Base-by-base conservation (phyloP, 768 basidiomycete species). In the Vishniacozyma victoriae region DNA sequence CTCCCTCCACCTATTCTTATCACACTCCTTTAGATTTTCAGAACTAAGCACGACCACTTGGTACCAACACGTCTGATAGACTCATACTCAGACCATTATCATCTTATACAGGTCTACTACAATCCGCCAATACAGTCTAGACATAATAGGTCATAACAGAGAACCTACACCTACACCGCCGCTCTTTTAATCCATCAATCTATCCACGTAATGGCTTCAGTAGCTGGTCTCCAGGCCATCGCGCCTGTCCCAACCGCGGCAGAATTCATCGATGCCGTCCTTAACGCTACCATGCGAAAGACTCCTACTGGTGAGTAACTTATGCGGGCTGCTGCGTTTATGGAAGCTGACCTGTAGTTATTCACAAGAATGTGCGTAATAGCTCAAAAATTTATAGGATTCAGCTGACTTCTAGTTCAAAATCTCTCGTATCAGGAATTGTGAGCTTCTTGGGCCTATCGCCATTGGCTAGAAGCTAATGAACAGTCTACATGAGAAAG, bases 211-310 rank as follows among this genome's bases (percentile, higher is more conserved):
- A 66, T 67, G 63, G 56, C 66, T 3, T 51, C 62, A 15, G 61
- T 64, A 40, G 62, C 66, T 44, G 87, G 89, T 48, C 79, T 97
- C 62, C 96, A 96, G 76, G 85, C 86, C 39, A 99, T 99, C 70
- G 87, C 95, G 42, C 95, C 95, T n/a, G 93, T 99, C 43, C 95
- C 95, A 39, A 95, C 88, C 35, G 90, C 93, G 57, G 76, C 82
- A 14, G 93, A 96, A 74, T 96, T 97, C 67, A 72, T 93, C 74
- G 72, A 72, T 51, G 56, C 60, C 54, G 66, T 69, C 47, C 58
- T 69, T 36, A 64, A 65, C 47, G 59, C 63, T 73, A 96, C 93
- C 1, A 92, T 95, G 76, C 78, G 93, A 66, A 96, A 96, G 78
- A 97, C 93, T 20, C 93, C 93, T 9, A 97, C 93, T 23, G 49